A percentile compares a stretch with the other conserved stretches of the same genome.
These are phyloP conservation scores for Debaryomyces robertsiae DNA, from an alignment of 1,139 yeast genomes.

Conservation along the genomic window DNA sequence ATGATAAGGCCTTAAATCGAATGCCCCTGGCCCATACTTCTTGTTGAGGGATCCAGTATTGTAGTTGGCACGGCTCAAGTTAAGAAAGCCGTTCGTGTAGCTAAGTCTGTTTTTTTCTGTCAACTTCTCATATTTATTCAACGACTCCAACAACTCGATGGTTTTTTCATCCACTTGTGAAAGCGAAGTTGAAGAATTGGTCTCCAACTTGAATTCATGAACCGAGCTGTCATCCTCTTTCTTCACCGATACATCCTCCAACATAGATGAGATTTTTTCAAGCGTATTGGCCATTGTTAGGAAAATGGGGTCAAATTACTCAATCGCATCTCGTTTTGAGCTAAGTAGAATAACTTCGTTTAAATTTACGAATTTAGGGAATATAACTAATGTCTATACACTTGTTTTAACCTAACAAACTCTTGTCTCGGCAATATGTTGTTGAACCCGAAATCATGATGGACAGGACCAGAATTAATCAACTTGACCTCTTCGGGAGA, in stretches of 20 bases:
- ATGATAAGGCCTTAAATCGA: constrained; percentile 33
- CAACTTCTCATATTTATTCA: constrained; percentile 34
- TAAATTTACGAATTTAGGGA: too few relatives aligned
- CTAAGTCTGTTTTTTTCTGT: constrained; percentile 23
- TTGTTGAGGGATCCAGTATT: constrained; percentile 18
- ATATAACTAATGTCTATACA: constrained; percentile 36
- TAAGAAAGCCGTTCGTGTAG: constrained; percentile 35
- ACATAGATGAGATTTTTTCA: constrained; percentile 14
- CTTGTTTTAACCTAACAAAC: constrained; percentile 38
- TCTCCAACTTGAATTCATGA: too few relatives aligned
- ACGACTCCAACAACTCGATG: constrained; percentile 25
- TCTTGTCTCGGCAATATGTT: constrained; percentile 54
- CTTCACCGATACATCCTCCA: constrained; percentile 19
- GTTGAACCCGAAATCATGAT: constrained; percentile 46
- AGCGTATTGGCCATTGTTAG: constrained; percentile 7
- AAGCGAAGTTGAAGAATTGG: constrained; percentile 7
- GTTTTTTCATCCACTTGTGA: constrained; percentile 23
- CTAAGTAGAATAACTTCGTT: too few relatives aligned
- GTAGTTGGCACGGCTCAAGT: constrained; percentile 46
- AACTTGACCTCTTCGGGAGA: constrained; percentile 39
- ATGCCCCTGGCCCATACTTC: constrained; percentile 27
- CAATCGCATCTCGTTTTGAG: too few relatives aligned
- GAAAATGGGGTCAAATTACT: not conserved
- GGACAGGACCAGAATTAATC: constrained; percentile 33
- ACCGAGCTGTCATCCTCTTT: too few relatives aligned